Evolutionary conservation across 768 basidiomycete species (phyloP).

Genomic region (Podaxis sp.): DNA sequence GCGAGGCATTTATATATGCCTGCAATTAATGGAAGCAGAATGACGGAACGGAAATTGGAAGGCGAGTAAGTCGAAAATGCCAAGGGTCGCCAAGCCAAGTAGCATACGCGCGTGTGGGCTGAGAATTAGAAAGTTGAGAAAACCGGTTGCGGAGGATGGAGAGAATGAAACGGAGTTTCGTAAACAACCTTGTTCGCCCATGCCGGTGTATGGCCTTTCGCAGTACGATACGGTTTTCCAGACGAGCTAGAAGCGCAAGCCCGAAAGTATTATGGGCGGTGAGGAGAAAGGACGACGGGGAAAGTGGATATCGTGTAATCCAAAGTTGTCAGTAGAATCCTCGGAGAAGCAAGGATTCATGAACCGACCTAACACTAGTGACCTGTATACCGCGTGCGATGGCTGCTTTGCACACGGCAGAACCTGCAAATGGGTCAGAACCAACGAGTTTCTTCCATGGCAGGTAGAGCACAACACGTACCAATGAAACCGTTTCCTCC

Average conservation of each 20-base stretch:
- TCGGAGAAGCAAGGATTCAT: neutral
- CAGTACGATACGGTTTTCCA: conserved; percentile 80
- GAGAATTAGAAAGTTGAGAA: neutral
- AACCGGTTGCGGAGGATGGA: conserved; percentile 12
- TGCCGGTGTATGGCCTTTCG: conserved; percentile 86
- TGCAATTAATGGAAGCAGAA: neutral
- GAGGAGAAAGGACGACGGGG: neutral
- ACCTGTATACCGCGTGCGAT: conserved; percentile 83
- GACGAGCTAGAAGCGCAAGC: conserved; percentile 59
- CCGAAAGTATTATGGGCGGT: neutral
- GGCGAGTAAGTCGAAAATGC: neutral
- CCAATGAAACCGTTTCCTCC: conserved; percentile 99
- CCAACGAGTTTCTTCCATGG: conserved; percentile 11
- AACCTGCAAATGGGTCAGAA: conserved; percentile 53
- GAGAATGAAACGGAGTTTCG: conserved; percentile 18
- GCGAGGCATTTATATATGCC: neutral
- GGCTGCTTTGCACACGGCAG: conserved; percentile 89
- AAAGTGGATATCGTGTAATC: neutral
- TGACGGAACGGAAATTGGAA: conserved; percentile 2
- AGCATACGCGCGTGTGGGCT: neutral
- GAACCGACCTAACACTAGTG: conserved; percentile 77
- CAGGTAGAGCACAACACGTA: conserved; percentile 26
- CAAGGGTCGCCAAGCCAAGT: neutral
- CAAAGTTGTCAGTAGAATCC: neutral
- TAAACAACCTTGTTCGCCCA: conserved; percentile 73